Evolutionary conservation across 2,329 filamentous ascomycete species (phyloP), one percentile per base, ranked within the genome.

Genomic region (Metarhizium album): DNA sequence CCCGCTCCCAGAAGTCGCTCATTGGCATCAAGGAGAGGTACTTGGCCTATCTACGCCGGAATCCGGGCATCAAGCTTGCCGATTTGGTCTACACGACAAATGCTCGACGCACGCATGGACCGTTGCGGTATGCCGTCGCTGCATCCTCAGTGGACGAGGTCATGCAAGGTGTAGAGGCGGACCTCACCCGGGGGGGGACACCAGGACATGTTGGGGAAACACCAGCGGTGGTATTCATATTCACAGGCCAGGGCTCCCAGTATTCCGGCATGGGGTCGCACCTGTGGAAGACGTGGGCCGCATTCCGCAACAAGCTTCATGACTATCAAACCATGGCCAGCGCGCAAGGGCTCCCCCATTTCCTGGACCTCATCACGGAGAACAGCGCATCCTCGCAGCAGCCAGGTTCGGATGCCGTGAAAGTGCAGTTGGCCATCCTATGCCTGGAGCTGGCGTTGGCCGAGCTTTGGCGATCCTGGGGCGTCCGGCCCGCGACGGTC

Each of bases 401-500:
- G 33, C 16, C 33, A n/a, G 33, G 33, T 4, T 13, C 33, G 33
- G 33, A 35, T 35, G 16, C 33, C 16, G 33, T 35, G 14, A 8
- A 35, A 13, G 33, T 76, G 2, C 78, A 82, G 62, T 70, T 82
- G 8, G 76, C 73, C 1, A 64, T 79, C n/a, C 67, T 67, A 43
- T 74, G 72, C 51, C 71, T 79, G 45, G 74, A 82, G 63, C 81
- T 80, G 68, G 78, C 79, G 5, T 65, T 82, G 14, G 73, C 73
- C 3, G 71, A 70, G 38, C 67, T 81, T 1, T 83, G 79, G 78
- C 59, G 57, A 11, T 76, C 76, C 4, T 64, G 64, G 52, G 78
- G 76, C 24, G 67, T 83, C 52, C 67, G 63, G 46, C 78, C 79
- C 2, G 72, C 75, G n/a, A 78, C 70, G 8, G 76, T 82, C 2